These are phyloP conservation scores for Fomitopsis betulina DNA, from an alignment of 1,284 basidiomycete species.

Conservation along the genomic window DNA sequence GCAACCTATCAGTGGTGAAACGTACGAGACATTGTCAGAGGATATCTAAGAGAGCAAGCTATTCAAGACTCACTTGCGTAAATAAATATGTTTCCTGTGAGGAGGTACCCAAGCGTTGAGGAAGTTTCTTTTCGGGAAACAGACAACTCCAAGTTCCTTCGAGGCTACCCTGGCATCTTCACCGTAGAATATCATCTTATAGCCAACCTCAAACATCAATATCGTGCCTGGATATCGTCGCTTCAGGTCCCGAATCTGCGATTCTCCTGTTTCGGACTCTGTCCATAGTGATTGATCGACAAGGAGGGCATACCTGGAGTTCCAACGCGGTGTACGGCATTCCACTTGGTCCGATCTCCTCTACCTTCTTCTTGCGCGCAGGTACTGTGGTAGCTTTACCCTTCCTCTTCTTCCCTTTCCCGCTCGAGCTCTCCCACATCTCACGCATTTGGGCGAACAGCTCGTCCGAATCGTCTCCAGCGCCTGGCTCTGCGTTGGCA, in stretches of 20 bases:
- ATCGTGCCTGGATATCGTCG: conserved; percentile 70
- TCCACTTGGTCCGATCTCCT: conserved; percentile 72
- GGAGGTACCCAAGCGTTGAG: conserved; percentile 80
- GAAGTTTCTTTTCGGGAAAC: conserved; percentile 78
- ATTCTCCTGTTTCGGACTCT: conserved; percentile 5
- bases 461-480: conserved; percentile 39
- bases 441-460: conserved; percentile 45
- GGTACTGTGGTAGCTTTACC: conserved; percentile 24
- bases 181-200: conserved; percentile 87
- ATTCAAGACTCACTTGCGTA: conserved; percentile 66
- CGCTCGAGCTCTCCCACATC: conserved; percentile 38
- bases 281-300: too few species aligned
- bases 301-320: conserved; percentile 52
- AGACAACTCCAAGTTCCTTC: conserved; percentile 79
- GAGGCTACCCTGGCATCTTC: conserved; percentile 87
- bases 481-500: conserved; percentile 15
- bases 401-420: conserved; percentile 31
- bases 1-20: conserved; percentile 48
- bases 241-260: conserved; percentile 67
- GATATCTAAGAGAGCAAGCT: background rate
- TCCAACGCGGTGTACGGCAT: conserved; percentile 81
- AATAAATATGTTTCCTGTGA: conserved; percentile 79
- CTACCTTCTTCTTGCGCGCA: conserved; percentile 35
- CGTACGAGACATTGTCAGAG: background rate
- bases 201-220: conserved; percentile 85